Evolutionary conservation across 257 asterid species (phyloP).

Genomic region (Galeopsis tetrahit): DNA sequence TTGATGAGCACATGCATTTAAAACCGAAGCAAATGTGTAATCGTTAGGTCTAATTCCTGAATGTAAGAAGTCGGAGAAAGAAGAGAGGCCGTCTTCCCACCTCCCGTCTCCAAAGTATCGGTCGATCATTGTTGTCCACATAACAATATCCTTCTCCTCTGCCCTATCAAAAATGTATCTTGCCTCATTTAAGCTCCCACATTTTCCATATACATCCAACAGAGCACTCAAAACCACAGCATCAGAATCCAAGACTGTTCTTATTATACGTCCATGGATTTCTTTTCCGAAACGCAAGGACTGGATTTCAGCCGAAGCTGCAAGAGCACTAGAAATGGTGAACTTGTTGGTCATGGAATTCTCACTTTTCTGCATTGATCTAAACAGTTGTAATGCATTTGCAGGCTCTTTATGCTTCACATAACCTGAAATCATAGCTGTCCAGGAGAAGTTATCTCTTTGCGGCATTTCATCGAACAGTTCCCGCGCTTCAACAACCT

Average conservation of each 20-base stretch:
- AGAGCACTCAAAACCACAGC: conserved; percentile 76
- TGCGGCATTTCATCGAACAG: conserved; percentile 72
- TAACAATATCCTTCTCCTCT: conserved; percentile 63
- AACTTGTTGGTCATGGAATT: conserved; percentile 48
- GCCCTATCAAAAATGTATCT: conserved; percentile 64
- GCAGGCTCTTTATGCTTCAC: conserved; percentile 58
- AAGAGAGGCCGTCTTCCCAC: conserved; percentile 62
- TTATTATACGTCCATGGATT: conserved; percentile 65
- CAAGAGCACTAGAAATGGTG: conserved; percentile 68
- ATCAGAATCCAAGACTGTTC: conserved; percentile 72
- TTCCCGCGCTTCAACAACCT: conserved; percentile 55
- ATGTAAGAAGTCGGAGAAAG: conserved; percentile 51
- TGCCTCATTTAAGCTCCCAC: conserved; percentile 76
- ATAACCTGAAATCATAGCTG: conserved; percentile 77
- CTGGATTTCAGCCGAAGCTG: conserved; percentile 73
- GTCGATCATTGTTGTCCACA: conserved; percentile 84
- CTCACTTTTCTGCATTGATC: conserved; percentile 60
- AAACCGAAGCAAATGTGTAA: conserved; percentile 63
- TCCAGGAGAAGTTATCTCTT: conserved; percentile 80
- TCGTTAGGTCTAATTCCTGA: conserved; percentile 70
- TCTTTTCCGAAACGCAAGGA: conserved; percentile 67
- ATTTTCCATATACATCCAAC: conserved; percentile 75
- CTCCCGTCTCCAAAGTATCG: conserved; percentile 70
- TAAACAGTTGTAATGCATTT: conserved; percentile 61
- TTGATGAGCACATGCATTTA: conserved; percentile 65